These are phyloP conservation scores for Symbiodinium natans DNA, from an alignment of 73 alveolate species.

Conservation along the genomic window DNA sequence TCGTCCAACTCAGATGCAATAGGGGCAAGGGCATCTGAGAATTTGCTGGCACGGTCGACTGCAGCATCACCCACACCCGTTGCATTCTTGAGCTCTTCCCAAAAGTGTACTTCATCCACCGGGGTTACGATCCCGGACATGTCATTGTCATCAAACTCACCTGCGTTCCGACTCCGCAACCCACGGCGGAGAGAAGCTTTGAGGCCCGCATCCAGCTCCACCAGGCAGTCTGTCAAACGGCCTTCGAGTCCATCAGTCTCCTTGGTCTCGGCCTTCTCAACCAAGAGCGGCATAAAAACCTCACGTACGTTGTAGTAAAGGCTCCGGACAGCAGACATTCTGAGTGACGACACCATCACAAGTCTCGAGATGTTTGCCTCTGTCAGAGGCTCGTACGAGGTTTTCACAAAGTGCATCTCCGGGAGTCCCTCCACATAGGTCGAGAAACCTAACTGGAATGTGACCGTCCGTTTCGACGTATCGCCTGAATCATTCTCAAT, in stretches of 20 bases:
- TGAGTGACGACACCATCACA: slow-evolving; percentile 54
- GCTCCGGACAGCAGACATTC: slow-evolving; percentile 91
- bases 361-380: slow-evolving; percentile 86
- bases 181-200: slow-evolving; percentile 85
- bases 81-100: slow-evolving; percentile 88
- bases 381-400: slow-evolving; percentile 83
- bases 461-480: slow-evolving; percentile 75
- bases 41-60: slow-evolving; percentile 67
- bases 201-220: slow-evolving; percentile 91
- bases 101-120: slow-evolving; percentile 75
- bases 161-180: slow-evolving; percentile 73
- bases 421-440: slow-evolving; percentile 86
- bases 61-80: slow-evolving; percentile 82
- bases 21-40: slow-evolving; percentile 73
- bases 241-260: slow-evolving; percentile 62
- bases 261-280: slow-evolving; percentile 33
- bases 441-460: slow-evolving; percentile 84
- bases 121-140: slow-evolving; percentile 82
- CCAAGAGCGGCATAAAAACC: slow-evolving; percentile 89
- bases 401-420: slow-evolving; percentile 90
- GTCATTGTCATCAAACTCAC: slow-evolving; percentile 76
- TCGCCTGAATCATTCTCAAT: slow-evolving; percentile 90
- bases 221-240: slow-evolving; percentile 58
- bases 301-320: slow-evolving; percentile 70
- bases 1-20: slow-evolving; percentile 74